A percentile compares a stretch with the other conserved stretches of the same genome.
Conservation (phyloP, 2,329 filamentous ascomycete species). For the Drechslerella coelobrocha region DNA sequence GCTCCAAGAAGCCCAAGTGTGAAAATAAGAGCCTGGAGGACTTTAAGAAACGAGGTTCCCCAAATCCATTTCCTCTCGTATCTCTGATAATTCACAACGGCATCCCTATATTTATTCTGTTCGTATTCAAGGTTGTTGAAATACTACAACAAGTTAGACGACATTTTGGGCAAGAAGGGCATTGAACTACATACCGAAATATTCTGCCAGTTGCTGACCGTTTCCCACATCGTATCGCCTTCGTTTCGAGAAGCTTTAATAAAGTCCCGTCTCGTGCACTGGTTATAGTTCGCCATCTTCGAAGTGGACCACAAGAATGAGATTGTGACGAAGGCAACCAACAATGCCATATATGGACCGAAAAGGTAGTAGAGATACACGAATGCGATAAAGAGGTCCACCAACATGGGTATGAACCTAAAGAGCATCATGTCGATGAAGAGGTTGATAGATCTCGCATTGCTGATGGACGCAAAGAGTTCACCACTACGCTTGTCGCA, state of each 20-base stretch:
- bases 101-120: conserved; percentile 61
- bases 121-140: conserved; percentile 68
- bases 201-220: conserved; percentile 59
- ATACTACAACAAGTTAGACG: conserved; percentile 56
- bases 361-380: conserved; percentile 69
- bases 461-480: conserved; percentile 70
- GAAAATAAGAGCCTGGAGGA: conserved; percentile 62
- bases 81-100: conserved; percentile 58
- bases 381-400: conserved; percentile 69
- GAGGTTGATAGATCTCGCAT: conserved; percentile 67
- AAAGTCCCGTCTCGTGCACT: conserved; percentile 57
- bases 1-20: conserved; percentile 62
- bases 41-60: conserved; percentile 57
- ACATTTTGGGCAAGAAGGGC: not conserved
- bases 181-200: conserved; percentile 56
- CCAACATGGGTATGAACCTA: conserved; percentile 67
- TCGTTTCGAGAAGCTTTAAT: conserved; percentile 58
- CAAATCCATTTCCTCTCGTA: conserved; percentile 57
- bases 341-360: conserved; percentile 67
- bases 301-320: conserved; percentile 64
- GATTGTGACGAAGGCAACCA: conserved; percentile 61
- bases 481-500: conserved; percentile 70
- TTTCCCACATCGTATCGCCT: conserved; percentile 57
- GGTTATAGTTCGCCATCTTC: conserved; percentile 56
- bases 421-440: conserved; percentile 69